phyloP scores from a whole-genome alignment of 139 green algal species.

The Chloropicon primus region DNA sequence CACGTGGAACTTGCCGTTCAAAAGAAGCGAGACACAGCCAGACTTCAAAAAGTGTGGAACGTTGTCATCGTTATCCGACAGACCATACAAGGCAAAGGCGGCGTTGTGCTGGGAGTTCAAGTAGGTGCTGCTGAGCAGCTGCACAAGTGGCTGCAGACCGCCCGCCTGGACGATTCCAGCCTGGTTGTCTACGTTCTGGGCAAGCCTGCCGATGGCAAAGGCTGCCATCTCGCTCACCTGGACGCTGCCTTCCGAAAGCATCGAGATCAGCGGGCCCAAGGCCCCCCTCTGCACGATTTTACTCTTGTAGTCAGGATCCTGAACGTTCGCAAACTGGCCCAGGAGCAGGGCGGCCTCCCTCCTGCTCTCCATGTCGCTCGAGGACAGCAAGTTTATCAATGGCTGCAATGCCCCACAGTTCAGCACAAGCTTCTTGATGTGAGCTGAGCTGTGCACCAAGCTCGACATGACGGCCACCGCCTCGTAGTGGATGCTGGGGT shows the following conservation, averaged over 20 bases:
- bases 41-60: conserved; percentile 77
- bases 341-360: conserved; percentile 89
- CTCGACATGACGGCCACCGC: conserved; percentile 96
- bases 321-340: conserved; percentile 86
- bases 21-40: conserved; percentile 40
- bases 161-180: conserved; percentile 65
- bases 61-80: conserved; percentile 96
- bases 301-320: conserved; percentile 60
- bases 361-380: conserved; percentile 74
- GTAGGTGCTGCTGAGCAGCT: conserved; percentile 74
- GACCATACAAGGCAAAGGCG: conserved; percentile 87
- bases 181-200: conserved; percentile 91
- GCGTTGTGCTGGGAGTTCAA: conserved; percentile 81
- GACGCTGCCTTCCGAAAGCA: conserved; percentile 61
- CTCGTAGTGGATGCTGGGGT: conserved; percentile 88
- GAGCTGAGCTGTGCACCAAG: conserved; percentile 77
- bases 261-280: conserved; percentile 81
- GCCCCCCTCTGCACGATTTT: conserved; percentile 88
- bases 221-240: conserved; percentile 92
- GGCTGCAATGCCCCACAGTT: conserved; percentile 85
- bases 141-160: conserved; percentile 69
- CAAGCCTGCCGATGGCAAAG: conserved; percentile 89
- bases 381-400: conserved; percentile 81
- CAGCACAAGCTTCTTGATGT: conserved; percentile 60
- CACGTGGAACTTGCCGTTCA: conserved; percentile 28